Base-by-base conservation (phyloP, 2,329 filamentous ascomycete species). In the Orbilia ellipsospora region DNA sequence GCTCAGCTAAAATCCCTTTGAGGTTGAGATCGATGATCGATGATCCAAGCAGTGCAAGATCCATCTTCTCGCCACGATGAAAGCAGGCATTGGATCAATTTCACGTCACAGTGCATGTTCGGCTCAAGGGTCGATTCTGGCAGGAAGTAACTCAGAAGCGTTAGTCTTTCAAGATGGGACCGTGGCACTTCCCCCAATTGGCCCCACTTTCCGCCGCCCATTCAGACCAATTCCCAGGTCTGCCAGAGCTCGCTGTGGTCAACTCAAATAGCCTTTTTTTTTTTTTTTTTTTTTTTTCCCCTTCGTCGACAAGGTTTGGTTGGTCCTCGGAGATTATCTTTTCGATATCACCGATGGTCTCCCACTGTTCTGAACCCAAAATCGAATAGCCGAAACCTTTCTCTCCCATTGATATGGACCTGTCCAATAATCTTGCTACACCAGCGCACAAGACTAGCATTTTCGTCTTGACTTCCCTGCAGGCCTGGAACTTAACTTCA, bases 181-280 rank as follows among this genome's bases (percentile, higher is more conserved):
- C 13, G 44, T 51, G 26, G 54, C 28, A 28, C 28, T 40, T 23
- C 20, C 6, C n/a, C 28, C 54, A 40, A 10, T 18, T 68, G 72
- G 72, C 57, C 72, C 72, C 72, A 75, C 72, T 69, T 75, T 75
- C 72, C 72, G 72, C 50, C 59, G 59, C 63, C 64, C 44, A 64
- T 61, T 54, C 60, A 69, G 61, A 50, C 60, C 57, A 59, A 56
- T 26, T 45, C 26, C 64, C 45, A 23, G 51, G 64, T 64, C 72
- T 64, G 69, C 59, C 57, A 45, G 45, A 69, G 59, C 72, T 60
- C 72, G 60, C 64, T 59, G 52, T 51, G 40, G n/a, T 52, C 56
- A 45, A 59, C 51, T 59, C 67, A 59, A 69, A 69, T 57, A 70
- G 64, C 52, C 59, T 42, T 70, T 42, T 70, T 44, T 55, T 51